Evolutionary conservation across 176 grass and related monocot genomes (phyloP), one percentile per base, ranked within the genome.

Genomic region (Oryza nivara): DNA sequence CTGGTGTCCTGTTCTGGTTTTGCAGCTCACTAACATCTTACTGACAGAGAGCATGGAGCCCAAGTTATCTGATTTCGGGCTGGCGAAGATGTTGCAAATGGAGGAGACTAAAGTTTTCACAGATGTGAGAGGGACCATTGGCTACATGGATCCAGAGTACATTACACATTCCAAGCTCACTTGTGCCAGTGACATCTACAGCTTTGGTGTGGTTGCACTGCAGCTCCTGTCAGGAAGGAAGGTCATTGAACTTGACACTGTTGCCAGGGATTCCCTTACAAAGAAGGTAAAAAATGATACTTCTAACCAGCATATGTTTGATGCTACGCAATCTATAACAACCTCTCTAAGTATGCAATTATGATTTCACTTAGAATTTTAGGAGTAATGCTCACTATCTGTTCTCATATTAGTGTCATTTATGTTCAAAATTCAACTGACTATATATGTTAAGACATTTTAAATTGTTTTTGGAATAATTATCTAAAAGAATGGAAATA

Each of bases 101-200:
- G 90, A 94, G 77, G 89, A 89, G 75, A 92, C 87, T 7, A 84
- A 94, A 38, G 88, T 91, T 54, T 94, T 85, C 66, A 92, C 92
- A 11, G 84, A 92, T 67, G 76, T 94, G 8, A 88, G 84, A 65
- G 89, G 92, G 60, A 94, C 89, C 73, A 94, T 92, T 16, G 92
- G 92, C 11, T 94, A 92, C 68, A 92, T 92, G 92, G 92, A 94
- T 46, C 92, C 92, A 0, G 92, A 94, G 51, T 92, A 89, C 87
- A 92, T 94, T 45, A 80, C 82, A n/a, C 80, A 89, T 77, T 88
- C 84, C 20, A 89, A 88, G 74, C 85, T 94, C 80, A 85, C 89
- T 38, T 85, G 82, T 63, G 13, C 89, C 16, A 92, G 89, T 46
- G 92, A 94, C 65, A 92, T 92, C 44, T 94, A 90, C 65, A 92